These are phyloP conservation scores for Boletus vinaceobasis DNA, from an alignment of 768 basidiomycete genomes.

Conservation along the genomic window DNA sequence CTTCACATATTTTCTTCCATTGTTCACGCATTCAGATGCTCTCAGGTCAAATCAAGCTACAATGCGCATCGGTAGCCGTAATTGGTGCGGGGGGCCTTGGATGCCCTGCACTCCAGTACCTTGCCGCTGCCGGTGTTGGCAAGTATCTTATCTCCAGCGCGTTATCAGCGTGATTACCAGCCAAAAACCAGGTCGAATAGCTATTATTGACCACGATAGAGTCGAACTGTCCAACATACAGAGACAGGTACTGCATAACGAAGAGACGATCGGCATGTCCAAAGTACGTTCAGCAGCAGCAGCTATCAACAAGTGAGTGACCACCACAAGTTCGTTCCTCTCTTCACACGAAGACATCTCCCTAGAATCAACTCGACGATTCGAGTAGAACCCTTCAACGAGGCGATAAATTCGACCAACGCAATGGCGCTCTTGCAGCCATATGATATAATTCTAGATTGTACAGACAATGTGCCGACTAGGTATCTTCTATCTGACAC, in stretches of 20 bases:
- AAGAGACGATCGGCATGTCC: conserved; percentile 62
- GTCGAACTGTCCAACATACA: conserved; percentile 91
- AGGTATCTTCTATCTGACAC: conserved; percentile 92
- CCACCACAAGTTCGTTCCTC: background rate
- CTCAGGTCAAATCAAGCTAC: conserved; percentile 81
- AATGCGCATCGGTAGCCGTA: conserved; percentile 72
- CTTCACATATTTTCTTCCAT: background rate
- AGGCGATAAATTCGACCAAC: conserved; percentile 57
- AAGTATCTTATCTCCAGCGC: conserved; percentile 24
- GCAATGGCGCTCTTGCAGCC: conserved; percentile 56
- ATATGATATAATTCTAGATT: conserved; percentile 84
- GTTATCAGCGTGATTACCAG: conserved; percentile 3
- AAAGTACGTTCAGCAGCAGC: conserved; percentile 82
- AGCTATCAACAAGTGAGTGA: conserved; percentile 59
- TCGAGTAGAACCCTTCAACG: conserved; percentile 50
- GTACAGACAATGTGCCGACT: conserved; percentile 90
- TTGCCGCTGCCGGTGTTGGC: conserved; percentile 92
- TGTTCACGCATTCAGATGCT: conserved; percentile 1
- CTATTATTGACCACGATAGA: conserved; percentile 83
- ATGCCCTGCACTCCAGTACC: conserved; percentile 92
- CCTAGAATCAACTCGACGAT: conserved; percentile 72
- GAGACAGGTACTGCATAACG: conserved; percentile 87
- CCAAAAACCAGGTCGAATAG: conserved; percentile 62
- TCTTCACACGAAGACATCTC: background rate
- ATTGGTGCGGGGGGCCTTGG: conserved; percentile 96